These are phyloP conservation scores for Alternaria gansuensis DNA, from an alignment of 2,329 filamentous ascomycete genomes.

Conservation along the genomic window DNA sequence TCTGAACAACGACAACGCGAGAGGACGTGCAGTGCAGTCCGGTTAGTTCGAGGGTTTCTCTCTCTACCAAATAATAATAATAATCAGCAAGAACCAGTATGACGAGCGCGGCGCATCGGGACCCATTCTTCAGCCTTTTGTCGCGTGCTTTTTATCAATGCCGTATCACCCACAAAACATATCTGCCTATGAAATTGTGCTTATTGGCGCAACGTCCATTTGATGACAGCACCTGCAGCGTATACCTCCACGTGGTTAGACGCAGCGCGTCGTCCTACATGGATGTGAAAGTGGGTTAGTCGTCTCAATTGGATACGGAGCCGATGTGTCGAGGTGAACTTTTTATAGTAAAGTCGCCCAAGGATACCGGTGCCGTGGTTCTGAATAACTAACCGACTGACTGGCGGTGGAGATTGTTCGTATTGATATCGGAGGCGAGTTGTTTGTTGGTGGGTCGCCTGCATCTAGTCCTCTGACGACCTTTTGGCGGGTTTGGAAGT, in stretches of 20 bases:
- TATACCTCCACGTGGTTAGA: constrained; percentile 3
- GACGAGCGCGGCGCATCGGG: not conserved
- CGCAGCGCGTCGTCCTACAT: constrained; percentile 1
- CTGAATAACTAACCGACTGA: constrained; percentile 1
- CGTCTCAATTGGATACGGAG: constrained; percentile 3
- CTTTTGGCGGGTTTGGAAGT: constrained; percentile 1
- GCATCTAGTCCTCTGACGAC: constrained; percentile 5
- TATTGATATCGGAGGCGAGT: constrained; percentile 6
- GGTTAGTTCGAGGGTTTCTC: not conserved
- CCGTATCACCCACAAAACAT: constrained; percentile 1
- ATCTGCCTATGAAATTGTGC: constrained; percentile 1
- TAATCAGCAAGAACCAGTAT: not conserved
- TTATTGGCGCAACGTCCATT: not conserved
- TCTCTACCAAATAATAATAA: not conserved
- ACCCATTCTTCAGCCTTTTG: not conserved
- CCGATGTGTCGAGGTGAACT: not conserved
- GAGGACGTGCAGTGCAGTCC: not conserved
- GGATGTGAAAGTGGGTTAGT: constrained; percentile 8
- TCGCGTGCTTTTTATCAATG: not conserved
- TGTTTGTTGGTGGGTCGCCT: constrained; percentile 1
- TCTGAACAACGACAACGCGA: not conserved
- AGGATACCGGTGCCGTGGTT: not conserved
- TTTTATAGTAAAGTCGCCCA: constrained; percentile 6
- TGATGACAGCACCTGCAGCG: constrained; percentile 17
- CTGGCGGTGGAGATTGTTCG: not conserved